Conservation (phyloP, 163 green algal genomes). For the Chlamydomonas reinhardtii region DNA sequence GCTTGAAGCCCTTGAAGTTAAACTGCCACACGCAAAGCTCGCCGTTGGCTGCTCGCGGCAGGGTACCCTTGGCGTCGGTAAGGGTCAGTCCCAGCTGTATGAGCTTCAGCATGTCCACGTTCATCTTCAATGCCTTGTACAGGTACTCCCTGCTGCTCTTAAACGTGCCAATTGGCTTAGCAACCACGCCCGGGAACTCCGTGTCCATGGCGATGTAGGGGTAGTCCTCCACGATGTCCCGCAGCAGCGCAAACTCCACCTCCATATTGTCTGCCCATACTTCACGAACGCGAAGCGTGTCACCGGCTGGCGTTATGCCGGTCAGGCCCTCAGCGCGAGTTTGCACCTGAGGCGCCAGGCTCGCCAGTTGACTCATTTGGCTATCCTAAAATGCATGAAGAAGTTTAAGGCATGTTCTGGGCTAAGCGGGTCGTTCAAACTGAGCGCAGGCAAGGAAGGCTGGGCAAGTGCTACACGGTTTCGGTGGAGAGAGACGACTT, state of each 20-base stretch:
- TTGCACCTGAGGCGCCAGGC: too few relatives aligned
- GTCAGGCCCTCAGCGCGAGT: constrained; percentile 49
- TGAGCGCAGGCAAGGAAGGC: too few relatives aligned
- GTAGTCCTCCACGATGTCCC: constrained; percentile 93
- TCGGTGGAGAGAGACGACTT: too few relatives aligned
- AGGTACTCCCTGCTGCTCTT: constrained; percentile 96
- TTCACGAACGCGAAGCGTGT: constrained; percentile 90
- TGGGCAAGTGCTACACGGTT: too few relatives aligned
- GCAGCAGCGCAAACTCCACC: constrained; percentile 93
- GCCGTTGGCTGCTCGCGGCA: constrained; percentile 82
- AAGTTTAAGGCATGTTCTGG: too few relatives aligned
- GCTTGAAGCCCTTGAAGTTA: constrained; percentile 97
- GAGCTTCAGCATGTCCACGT: constrained; percentile 99
- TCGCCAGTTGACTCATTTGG: too few relatives aligned
- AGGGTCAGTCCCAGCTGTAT: constrained; percentile 99
- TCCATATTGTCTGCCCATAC: constrained; percentile 99
- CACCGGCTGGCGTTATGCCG: constrained; percentile 67
- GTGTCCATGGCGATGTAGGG: constrained; percentile 99
- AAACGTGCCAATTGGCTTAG: constrained; percentile 94
- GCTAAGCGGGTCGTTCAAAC: too few relatives aligned
- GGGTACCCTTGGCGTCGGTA: constrained; percentile 91
- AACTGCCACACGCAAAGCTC: constrained; percentile 99
- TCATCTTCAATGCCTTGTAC: constrained; percentile 96
- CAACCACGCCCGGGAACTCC: constrained; percentile 97
- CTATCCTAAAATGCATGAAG: too few relatives aligned